Conservation (phyloP, 2,329 filamentous ascomycete genomes). For the Boeremia lycopersici region DNA sequence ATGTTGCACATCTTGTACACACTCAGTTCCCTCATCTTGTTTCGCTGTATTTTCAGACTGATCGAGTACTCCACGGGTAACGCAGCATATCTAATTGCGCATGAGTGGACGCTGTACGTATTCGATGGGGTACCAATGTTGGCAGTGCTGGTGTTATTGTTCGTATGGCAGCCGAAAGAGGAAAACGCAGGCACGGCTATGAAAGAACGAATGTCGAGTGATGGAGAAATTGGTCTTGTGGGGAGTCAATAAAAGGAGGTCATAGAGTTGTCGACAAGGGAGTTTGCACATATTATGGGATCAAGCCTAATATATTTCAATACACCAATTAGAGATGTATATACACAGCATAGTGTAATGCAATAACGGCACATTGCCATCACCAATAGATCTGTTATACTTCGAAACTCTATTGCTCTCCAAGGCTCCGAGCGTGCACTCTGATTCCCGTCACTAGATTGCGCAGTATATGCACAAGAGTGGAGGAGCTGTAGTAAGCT, state of each 20-base stretch:
- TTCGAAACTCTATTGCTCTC: too few relatives aligned
- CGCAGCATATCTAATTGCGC: constrained; percentile 51
- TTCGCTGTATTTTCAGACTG: constrained; percentile 58
- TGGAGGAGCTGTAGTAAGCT: too few relatives aligned
- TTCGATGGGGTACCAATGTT: constrained; percentile 57
- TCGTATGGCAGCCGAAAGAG: background rate
- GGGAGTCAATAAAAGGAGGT: background rate
- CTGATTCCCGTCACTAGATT: too few relatives aligned
- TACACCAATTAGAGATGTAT: too few relatives aligned
- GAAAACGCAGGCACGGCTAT: background rate
- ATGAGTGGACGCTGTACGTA: constrained; percentile 55
- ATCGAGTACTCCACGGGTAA: constrained; percentile 58
- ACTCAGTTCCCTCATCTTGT: constrained; percentile 55
- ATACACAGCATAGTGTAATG: too few relatives aligned
- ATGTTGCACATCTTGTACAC: constrained; percentile 52
- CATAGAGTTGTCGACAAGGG: background rate
- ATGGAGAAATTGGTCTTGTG: constrained; percentile 1
- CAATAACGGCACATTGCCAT: too few relatives aligned
- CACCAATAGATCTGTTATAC: too few relatives aligned
- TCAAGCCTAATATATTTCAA: too few relatives aligned
- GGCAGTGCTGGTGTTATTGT: constrained; percentile 50
- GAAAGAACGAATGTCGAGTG: background rate
- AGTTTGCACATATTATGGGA: too few relatives aligned
- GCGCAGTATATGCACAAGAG: too few relatives aligned
- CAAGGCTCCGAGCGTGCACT: too few relatives aligned